Base-by-base conservation (phyloP, 2,329 filamentous ascomycete genomes). In the Aspergillus sp. region DNA sequence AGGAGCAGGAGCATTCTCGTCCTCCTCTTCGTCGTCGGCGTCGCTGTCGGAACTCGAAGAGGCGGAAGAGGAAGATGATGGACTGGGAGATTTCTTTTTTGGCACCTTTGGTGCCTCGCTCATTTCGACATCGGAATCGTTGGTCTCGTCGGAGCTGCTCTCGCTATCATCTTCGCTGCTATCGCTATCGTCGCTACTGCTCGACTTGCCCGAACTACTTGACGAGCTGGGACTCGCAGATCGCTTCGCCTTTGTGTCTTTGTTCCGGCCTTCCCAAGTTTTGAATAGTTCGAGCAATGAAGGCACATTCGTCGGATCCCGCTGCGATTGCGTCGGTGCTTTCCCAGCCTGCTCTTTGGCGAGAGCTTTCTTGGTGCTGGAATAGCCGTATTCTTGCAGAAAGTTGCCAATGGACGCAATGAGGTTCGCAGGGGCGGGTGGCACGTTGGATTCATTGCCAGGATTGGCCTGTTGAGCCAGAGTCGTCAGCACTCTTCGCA, bases 391-490 rank as follows among this genome's bases (percentile, higher is more conserved):
- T 28, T 79, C 70, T 26, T 69, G 68, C 30, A 86, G 67, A 56
- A 86, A 86, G 14, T 63, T 59, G 41, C 75, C 75, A 47, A 86
- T 70, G 11, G 84, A 64, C 39, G 77, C 72, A 51, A 86, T 64
- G 22, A 86, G 64, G 55, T 81, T 70, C 16, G 70, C 58, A 4
- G 80, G 71, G 15, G 74, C 68, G 29, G 63, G 54, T 22, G 16
- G 56, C 35, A 30, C n/a, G n/a, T 48, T 37, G 30, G 29, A 12
- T 22, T 16, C 29, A 30, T 48, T 45, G 32, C 29, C 40, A 27
- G 43, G 32, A 30, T 53, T 49, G 19, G 40, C 38, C 52, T 56
- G 28, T 34, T 25, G 20, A 26, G 36, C 42, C 24, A 35, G 32
- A 33, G 29, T 34, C 27, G 26, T 42, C 29, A 42, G 35, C 31